These are phyloP conservation scores for Diospyros lotus DNA, from an alignment of 148 eudicot species.

Conservation along the genomic window DNA sequence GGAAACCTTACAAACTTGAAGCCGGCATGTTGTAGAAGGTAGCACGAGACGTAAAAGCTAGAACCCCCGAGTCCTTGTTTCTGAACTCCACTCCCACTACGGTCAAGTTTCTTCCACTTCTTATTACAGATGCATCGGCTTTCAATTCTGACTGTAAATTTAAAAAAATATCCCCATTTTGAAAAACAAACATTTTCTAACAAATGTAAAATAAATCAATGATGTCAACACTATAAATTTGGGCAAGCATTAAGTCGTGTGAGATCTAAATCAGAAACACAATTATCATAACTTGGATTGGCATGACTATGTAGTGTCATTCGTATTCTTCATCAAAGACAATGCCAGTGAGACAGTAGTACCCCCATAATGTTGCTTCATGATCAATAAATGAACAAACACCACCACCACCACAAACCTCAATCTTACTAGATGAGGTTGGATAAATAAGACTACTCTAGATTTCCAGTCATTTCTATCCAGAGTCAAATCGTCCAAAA, in stretches of 20 bases:
- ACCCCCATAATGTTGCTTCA: neutral
- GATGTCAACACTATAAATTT: neutral
- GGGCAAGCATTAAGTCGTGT: neutral
- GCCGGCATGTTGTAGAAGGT: conserved; percentile 49
- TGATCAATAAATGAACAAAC: too few species aligned
- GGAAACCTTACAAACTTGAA: conserved; percentile 38
- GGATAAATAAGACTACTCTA: too few species aligned
- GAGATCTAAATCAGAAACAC: neutral
- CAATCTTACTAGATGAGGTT: too few species aligned
- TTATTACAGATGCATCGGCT: conserved; percentile 53
- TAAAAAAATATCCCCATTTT: conserved; percentile 1
- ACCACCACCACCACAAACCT: too few species aligned
- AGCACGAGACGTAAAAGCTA: conserved; percentile 52
- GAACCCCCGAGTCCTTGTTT: conserved; percentile 33
- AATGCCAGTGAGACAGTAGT: neutral
- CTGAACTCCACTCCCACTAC: conserved; percentile 51
- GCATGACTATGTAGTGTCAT: neutral
- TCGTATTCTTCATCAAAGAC: neutral
- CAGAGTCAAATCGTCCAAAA: too few species aligned
- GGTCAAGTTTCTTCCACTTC: conserved; percentile 70
- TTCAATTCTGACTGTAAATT: conserved; percentile 45
- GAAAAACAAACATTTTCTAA: neutral
- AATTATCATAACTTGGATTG: neutral
- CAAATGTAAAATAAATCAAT: neutral
- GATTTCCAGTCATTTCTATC: too few species aligned